Percentiles rank a stretch among this genome's conserved stretches.
Conservation (phyloP, 306 rosid species). For the Rosa chinensis region DNA sequence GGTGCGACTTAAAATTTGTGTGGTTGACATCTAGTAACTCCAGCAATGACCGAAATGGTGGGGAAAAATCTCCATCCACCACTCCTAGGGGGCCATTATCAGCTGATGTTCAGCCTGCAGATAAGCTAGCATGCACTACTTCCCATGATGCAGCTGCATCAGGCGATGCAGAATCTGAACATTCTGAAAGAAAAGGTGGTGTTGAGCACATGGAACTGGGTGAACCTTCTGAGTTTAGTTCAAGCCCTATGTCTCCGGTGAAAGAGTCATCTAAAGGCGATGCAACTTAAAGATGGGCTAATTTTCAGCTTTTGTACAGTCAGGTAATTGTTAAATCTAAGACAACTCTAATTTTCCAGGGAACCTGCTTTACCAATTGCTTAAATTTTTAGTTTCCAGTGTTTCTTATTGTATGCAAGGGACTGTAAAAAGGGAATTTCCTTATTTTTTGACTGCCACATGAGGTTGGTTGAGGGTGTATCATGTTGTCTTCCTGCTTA, state of each 20-base stretch:
- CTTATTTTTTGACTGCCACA: constrained; percentile 55
- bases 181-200: constrained; percentile 31
- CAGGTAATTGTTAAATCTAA: constrained; percentile 62
- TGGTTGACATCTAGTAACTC: constrained; percentile 56
- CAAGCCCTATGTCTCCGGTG: constrained; percentile 38
- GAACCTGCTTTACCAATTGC: constrained; percentile 38
- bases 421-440: constrained; percentile 59
- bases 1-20: constrained; percentile 53
- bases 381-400: constrained; percentile 43
- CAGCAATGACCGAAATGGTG: constrained; percentile 39
- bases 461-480: constrained; percentile 47
- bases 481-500: constrained; percentile 34
- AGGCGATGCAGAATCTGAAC: constrained; percentile 38
- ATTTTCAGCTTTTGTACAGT: constrained; percentile 72
- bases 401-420: constrained; percentile 42
- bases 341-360: constrained; percentile 51
- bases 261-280: constrained; percentile 46
- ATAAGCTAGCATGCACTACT: constrained; percentile 25
- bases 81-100: constrained; percentile 40
- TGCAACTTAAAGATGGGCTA: constrained; percentile 50
- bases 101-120: constrained; percentile 39
- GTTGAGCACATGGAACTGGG: constrained; percentile 40
- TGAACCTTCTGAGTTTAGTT: constrained; percentile 42
- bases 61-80: constrained; percentile 52
- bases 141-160: constrained; percentile 41